phyloP scores from a whole-genome alignment of 2,329 filamentous ascomycete genomes.

The Lecanosticta acicola region DNA sequence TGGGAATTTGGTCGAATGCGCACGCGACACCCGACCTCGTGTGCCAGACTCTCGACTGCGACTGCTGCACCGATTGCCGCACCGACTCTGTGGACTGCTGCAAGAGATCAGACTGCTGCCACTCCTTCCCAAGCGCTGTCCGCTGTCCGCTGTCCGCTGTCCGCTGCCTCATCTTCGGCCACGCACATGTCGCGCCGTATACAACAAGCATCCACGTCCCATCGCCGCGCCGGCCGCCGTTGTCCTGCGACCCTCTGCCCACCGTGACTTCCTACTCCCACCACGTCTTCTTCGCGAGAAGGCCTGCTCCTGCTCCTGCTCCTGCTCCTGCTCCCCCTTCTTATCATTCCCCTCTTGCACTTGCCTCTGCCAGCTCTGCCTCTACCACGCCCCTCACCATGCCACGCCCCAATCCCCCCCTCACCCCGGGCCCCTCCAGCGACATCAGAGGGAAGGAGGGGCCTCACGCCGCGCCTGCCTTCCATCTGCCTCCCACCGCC shows the following conservation, averaged over 20 bases:
- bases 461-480: constrained; percentile 59
- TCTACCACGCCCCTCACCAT: constrained; percentile 39
- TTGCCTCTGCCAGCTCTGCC: no score
- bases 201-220: no score
- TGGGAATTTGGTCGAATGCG: no score
- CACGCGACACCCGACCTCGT: no score
- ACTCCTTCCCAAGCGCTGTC: no score
- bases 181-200: not conserved
- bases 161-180: constrained; percentile 6
- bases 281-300: constrained; percentile 25
- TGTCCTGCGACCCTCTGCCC: not conserved
- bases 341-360: no score
- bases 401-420: constrained; percentile 62
- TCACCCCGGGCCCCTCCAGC: constrained; percentile 72
- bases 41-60: no score
- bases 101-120: no score
- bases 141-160: no score
- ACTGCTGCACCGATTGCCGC: no score
- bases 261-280: constrained; percentile 27
- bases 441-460: constrained; percentile 69
- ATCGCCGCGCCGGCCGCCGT: not conserved
- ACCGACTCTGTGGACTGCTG: no score
- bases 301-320: constrained; percentile 13
- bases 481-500: constrained; percentile 73
- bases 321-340: no score